Evolutionary conservation across 2,329 filamentous ascomycete species (phyloP).

Genomic region (Ascochyta pisi): DNA sequence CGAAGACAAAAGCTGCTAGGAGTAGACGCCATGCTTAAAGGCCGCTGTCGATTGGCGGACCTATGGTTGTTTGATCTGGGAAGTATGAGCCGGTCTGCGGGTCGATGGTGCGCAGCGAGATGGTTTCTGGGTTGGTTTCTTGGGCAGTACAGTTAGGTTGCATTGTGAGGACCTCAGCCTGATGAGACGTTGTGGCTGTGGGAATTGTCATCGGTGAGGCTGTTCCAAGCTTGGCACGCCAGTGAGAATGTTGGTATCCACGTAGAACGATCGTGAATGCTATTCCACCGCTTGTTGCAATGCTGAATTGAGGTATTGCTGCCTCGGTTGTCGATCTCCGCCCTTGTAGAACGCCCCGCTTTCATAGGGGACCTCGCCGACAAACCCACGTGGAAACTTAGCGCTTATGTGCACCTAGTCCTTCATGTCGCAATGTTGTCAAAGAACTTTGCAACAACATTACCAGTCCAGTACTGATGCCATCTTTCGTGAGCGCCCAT

Average conservation of each 20-base stretch:
- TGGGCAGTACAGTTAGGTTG: not conserved
- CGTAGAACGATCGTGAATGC: not conserved
- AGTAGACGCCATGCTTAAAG: slow-evolving; percentile 58
- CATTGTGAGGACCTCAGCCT: not conserved
- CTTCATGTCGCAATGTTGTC: slow-evolving; percentile 1
- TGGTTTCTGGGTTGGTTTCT: not conserved
- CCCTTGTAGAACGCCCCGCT: not conserved
- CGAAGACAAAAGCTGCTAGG: slow-evolving; percentile 57
- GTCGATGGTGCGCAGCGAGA: not conserved
- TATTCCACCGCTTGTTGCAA: not conserved
- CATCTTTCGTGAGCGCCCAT: slow-evolving; percentile 64
- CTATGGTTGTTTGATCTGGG: slow-evolving; percentile 2
- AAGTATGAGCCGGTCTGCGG: not conserved
- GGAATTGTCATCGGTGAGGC: not conserved
- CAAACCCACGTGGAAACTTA: slow-evolving; percentile 5
- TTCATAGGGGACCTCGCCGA: not conserved
- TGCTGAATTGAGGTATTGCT: not conserved
- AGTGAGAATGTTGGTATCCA: not conserved
- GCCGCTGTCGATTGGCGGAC: slow-evolving; percentile 23
- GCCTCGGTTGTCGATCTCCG: slow-evolving; percentile 12
- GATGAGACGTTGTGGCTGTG: not conserved
- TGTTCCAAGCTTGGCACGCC: not conserved
- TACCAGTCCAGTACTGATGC: slow-evolving; percentile 49
- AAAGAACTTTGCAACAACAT: slow-evolving; percentile 18
- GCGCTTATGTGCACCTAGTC: not conserved